These are phyloP conservation scores for Cryptosporidium bovis DNA, from an alignment of 169 alveolate genomes.

Conservation along the genomic window DNA sequence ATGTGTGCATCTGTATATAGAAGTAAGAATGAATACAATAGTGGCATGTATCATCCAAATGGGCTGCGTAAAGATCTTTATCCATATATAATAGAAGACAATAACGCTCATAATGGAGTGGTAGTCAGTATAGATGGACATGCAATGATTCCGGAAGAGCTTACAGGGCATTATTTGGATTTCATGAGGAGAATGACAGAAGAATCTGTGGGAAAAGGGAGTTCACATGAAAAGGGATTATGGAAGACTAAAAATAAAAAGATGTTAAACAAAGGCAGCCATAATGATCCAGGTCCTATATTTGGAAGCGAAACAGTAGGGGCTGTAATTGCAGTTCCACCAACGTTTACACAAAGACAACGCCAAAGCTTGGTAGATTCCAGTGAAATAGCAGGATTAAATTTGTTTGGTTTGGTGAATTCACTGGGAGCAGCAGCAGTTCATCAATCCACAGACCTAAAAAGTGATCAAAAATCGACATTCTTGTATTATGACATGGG, in stretches of 20 bases:
- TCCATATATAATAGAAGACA: constrained; percentile 40
- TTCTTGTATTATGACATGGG: constrained; percentile 68
- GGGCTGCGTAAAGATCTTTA: constrained; percentile 50
- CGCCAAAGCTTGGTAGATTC: constrained; percentile 76
- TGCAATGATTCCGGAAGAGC: constrained; percentile 71
- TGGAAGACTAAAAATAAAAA: not conserved
- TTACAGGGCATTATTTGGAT: constrained; percentile 78
- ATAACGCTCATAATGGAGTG: constrained; percentile 24
- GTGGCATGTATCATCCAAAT: constrained; percentile 6
- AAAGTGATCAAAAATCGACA: constrained; percentile 56
- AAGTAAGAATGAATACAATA: constrained; percentile 75
- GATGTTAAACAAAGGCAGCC: constrained; percentile 2
- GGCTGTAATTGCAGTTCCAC: constrained; percentile 79
- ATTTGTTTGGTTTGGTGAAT: constrained; percentile 76
- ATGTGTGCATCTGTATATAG: constrained; percentile 7
- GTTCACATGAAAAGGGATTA: not conserved
- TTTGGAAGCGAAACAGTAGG: constrained; percentile 80
- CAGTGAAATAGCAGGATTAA: constrained; percentile 80
- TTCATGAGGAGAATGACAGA: constrained; percentile 78
- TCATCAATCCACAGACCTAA: constrained; percentile 78
- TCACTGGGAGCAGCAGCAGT: constrained; percentile 81
- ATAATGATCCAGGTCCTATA: constrained; percentile 46
- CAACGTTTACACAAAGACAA: constrained; percentile 75
- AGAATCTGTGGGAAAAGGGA: constrained; percentile 23
- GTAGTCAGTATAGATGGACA: constrained; percentile 46